A percentile compares a stretch with the other conserved stretches of the same genome.
These are phyloP conservation scores for Komagataella kurtzmanii DNA, from an alignment of 805 yeast species.

Conservation along the genomic window DNA sequence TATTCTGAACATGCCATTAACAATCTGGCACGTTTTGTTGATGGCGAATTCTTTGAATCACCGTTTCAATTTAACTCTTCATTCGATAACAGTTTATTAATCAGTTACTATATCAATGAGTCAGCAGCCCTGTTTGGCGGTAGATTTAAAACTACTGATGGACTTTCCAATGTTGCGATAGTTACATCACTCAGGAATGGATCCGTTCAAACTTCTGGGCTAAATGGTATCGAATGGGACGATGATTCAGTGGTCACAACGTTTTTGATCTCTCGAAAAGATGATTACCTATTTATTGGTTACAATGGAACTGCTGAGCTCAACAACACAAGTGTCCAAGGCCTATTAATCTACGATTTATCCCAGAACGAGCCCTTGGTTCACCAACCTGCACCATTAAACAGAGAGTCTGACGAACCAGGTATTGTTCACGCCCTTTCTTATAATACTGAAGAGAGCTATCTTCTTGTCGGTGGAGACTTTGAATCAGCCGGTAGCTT, in stretches of 20 bases:
- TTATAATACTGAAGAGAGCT: constrained; percentile 23
- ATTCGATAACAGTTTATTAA: constrained; percentile 10
- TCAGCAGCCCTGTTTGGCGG: constrained; percentile 50
- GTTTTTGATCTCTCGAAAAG: constrained; percentile 19
- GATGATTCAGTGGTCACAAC: constrained; percentile 9
- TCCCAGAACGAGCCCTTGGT: constrained; percentile 23
- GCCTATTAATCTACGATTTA: constrained; percentile 42
- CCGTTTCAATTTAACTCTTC: constrained; percentile 11
- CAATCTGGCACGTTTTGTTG: not conserved
- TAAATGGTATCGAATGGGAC: constrained; percentile 7
- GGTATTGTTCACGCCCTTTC: constrained; percentile 26
- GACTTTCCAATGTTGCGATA: constrained; percentile 8
- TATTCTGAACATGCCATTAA: not conserved
- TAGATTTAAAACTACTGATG: constrained; percentile 19
- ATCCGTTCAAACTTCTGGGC: not conserved
- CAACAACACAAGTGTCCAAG: constrained; percentile 16
- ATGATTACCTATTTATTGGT: constrained; percentile 30
- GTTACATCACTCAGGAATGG: constrained; percentile 7
- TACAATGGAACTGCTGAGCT: constrained; percentile 21
- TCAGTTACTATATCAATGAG: constrained; percentile 33
- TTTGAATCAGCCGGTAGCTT: constrained; percentile 46
- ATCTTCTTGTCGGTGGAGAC: constrained; percentile 61
- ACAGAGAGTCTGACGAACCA: constrained; percentile 18
- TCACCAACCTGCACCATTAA: constrained; percentile 35
- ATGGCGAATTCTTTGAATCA: constrained; percentile 3